Evolutionary conservation across 441 rosid species (phyloP), one percentile per base, ranked within the genome.

Genomic region (Aleurites moluccanus): DNA sequence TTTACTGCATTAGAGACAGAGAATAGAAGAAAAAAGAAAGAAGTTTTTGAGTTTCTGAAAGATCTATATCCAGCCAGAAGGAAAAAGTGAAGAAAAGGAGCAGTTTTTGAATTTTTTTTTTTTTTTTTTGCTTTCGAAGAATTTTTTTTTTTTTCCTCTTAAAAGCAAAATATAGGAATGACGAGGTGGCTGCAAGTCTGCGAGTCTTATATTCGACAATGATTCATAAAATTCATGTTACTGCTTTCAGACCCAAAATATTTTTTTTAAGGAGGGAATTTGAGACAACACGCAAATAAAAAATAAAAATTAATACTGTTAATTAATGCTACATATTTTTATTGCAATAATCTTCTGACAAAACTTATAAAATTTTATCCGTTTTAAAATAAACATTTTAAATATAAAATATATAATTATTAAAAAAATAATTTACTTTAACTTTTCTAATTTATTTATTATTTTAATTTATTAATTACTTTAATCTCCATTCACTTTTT

Each of bases 131-230:
- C 64, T 73, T 25, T 72, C 8, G 11, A 18, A 35, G 10, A 21
- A 25, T 4, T 56, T 47, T 10, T 45, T 8, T n/a, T 50, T 25
- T 61, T 3, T 9, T 18, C 9, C 27, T 7, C 8, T 27, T 49
- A 9, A 9, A n/a, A 35, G 53, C 35, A 27, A 67, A 78, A 75
- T 38, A 75, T 56, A 65, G 73, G 21, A 57, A 68, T 10, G 71
- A 30, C 59, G 9, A 63, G 65, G 47, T 63, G 15, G 47, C 47
- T 63, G 14, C 44, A 2, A 30, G n/a, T n/a, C n/a, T n/a, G n/a
- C n/a, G n/a, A 4, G 15, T 28, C 20, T 63, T 38, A 8, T 64
- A 64, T 35, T 7, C 10, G 47, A 27, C 27, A 40, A 35, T 64
- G 27, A 64, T 16, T 63, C 47, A 38, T 16, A 4, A 20, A 35